Conservation (phyloP, 2,329 filamentous ascomycete species). For the Dryadomyces quercus-mongolicae region DNA sequence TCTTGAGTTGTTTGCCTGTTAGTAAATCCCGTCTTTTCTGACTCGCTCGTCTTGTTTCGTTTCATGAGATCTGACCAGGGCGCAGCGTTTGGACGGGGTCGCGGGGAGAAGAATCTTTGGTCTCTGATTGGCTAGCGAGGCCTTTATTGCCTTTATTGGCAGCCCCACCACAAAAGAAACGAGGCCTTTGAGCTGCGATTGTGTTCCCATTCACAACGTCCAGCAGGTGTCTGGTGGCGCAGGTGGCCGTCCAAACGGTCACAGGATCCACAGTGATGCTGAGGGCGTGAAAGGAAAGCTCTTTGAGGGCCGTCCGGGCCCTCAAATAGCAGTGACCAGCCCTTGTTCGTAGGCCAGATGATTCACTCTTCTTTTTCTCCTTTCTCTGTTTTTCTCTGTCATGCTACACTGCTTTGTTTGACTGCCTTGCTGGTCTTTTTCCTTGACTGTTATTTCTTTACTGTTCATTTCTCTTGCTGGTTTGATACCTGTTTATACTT, state of each 20-base stretch:
- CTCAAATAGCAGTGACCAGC: neutral
- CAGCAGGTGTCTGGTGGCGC: neutral
- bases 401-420: neutral
- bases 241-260: neutral
- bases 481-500: too few species aligned
- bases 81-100: neutral
- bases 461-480: too few species aligned
- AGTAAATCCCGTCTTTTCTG: neutral
- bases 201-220: neutral
- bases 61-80: too few species aligned
- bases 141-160: neutral
- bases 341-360: neutral
- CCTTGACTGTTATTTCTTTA: too few species aligned
- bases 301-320: neutral
- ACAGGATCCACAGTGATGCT: neutral
- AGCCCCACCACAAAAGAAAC: neutral
- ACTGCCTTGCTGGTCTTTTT: neutral
- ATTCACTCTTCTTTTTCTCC: neutral
- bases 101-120: neutral
- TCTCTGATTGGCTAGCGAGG: slow-evolving; percentile 1
- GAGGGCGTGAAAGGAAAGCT: too few species aligned
- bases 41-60: neutral
- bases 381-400: neutral
- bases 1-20: too few species aligned
- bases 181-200: neutral